These are phyloP conservation scores for Penicillium longicatenatum DNA, from an alignment of 495 filamentous ascomycete genomes.

Conservation along the genomic window DNA sequence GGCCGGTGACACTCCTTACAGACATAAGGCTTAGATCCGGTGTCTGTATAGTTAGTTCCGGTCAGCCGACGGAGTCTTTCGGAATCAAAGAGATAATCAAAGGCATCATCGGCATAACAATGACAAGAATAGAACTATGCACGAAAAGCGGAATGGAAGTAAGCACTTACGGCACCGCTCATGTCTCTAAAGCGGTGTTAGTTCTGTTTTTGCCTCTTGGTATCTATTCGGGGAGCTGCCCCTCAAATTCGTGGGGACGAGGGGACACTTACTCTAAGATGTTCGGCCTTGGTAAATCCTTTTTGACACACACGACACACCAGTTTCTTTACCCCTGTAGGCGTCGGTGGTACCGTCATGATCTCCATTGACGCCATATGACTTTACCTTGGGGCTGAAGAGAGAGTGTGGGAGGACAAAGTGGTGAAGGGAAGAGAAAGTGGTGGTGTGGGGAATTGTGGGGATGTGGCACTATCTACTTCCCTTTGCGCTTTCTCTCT, in stretches of 20 bases:
- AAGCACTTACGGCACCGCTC: conserved; percentile 50
- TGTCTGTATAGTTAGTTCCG: conserved; percentile 34
- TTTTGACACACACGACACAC: conserved; percentile 48
- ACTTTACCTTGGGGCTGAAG: conserved; percentile 7
- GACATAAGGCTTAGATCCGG: conserved; percentile 47
- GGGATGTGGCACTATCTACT: conserved; percentile 19
- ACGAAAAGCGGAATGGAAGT: conserved; percentile 1
- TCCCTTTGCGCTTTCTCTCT: neutral
- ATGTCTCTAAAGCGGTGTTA: conserved; percentile 40
- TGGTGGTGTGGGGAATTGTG: conserved; percentile 28
- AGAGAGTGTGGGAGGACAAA: neutral
- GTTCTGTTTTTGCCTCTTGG: conserved; percentile 5
- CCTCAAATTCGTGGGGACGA: conserved; percentile 21
- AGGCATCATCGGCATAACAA: neutral
- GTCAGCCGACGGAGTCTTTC: conserved; percentile 23
- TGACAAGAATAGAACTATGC: neutral
- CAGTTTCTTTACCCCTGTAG: conserved; percentile 33
- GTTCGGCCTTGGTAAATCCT: conserved; percentile 48
- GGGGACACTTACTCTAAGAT: conserved; percentile 40
- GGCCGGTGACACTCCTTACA: conserved; percentile 47
- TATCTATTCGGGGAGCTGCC: conserved; percentile 6
- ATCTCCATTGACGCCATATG: conserved; percentile 22
- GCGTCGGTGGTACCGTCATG: conserved; percentile 17
- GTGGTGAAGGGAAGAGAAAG: neutral
- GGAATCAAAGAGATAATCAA: conserved; percentile 1